Conservation (phyloP, 306 rosid genomes). For the Betula pendula region DNA sequence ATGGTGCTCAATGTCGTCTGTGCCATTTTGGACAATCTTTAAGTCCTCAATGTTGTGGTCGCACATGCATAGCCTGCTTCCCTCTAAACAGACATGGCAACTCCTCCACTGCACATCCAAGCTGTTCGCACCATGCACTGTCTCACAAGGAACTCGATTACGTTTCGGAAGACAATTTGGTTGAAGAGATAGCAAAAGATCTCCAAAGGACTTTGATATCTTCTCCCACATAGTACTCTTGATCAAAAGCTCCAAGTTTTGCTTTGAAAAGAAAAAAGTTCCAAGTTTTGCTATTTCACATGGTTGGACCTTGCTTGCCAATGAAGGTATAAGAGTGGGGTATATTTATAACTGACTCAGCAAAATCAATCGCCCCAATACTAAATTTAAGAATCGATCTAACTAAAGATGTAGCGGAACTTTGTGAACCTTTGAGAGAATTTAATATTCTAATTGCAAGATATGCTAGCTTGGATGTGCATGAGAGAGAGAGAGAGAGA, state of each 20-base stretch:
- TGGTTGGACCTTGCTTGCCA: neutral
- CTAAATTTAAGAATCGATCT: neutral
- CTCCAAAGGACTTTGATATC: conserved; percentile 33
- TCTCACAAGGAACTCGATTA: conserved; percentile 28
- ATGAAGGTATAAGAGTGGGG: neutral
- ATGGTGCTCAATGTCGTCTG: conserved; percentile 17
- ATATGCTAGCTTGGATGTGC: neutral
- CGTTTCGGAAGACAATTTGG: conserved; percentile 25
- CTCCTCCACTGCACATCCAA: conserved; percentile 23
- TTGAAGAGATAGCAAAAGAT: conserved; percentile 8
- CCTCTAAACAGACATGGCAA: conserved; percentile 53
- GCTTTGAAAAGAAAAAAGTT: no score
- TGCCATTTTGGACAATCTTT: conserved; percentile 11
- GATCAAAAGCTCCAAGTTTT: no score
- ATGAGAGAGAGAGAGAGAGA: no score
- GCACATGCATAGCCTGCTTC: conserved; percentile 40
- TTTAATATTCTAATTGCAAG: neutral
- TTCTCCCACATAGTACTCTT: conserved; percentile 13
- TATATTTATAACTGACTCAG: neutral
- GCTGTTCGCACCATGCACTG: conserved; percentile 30
- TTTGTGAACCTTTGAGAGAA: neutral
- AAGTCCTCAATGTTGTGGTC: conserved; percentile 23
- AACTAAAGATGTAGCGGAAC: neutral
- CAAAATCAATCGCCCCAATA: neutral
- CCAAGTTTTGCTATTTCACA: no score